Evolutionary conservation across 106 monocot genomes (phyloP).

Genomic region (Dioscorea dumetorum): DNA sequence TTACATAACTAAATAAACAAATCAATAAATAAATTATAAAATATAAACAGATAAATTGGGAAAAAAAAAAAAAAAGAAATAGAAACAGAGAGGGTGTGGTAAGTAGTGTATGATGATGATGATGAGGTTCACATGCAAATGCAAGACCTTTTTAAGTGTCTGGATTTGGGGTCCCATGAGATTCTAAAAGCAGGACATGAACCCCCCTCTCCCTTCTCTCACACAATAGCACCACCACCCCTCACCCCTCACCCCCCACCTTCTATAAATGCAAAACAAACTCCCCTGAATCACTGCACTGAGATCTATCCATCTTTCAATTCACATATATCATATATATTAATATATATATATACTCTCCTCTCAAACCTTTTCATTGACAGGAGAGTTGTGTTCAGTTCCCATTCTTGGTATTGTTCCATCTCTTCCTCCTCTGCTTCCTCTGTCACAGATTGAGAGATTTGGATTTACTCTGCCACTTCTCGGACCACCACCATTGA

Average conservation of each 20-base stretch:
- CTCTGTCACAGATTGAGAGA: not conserved
- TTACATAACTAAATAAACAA: too few relatives aligned
- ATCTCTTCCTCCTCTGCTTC: not conserved
- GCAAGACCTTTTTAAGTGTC: conserved; percentile 1
- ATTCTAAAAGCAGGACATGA: conserved; percentile 12
- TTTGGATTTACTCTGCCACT: not conserved
- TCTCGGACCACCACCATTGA: not conserved
- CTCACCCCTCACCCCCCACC: too few relatives aligned
- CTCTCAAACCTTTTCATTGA: too few relatives aligned
- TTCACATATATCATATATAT: too few relatives aligned
- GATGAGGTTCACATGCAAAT: conserved; percentile 17
- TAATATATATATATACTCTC: too few relatives aligned
- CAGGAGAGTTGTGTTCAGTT: too few relatives aligned
- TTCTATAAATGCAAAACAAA: conserved; percentile 6
- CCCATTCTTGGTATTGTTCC: not conserved
- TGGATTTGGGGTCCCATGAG: conserved; percentile 14
- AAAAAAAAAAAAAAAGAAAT: conserved; percentile 1
- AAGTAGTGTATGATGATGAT: not conserved
- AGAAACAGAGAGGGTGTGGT: conserved; percentile 3
- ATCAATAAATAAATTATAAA: not conserved
- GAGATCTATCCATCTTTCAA: conserved; percentile 6
- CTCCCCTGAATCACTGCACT: not conserved
- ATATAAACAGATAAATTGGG: not conserved
- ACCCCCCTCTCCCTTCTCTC: not conserved
- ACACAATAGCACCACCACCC: too few relatives aligned